Evolutionary conservation across 192 early-diverging fungal genomes (phyloP).

Genomic region (Lobulomyces angularis): DNA sequence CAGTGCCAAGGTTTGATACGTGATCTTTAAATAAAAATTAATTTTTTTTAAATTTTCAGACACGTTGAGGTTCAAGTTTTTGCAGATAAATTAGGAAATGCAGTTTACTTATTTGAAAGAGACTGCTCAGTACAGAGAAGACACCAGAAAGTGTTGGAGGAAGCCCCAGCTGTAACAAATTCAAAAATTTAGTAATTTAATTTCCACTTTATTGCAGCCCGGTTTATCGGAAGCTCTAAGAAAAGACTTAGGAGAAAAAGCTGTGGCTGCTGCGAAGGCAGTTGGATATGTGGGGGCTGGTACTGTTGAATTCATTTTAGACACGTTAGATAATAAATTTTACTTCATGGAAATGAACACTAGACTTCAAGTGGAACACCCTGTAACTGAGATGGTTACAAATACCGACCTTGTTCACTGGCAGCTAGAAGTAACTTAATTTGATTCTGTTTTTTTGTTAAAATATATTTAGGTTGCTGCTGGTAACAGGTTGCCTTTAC

Average conservation of each 20-base stretch:
- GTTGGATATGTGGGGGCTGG: conserved; percentile 90
- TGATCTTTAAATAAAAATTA: conserved; percentile 1
- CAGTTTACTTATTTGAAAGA: conserved; percentile 86
- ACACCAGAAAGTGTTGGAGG: conserved; percentile 94
- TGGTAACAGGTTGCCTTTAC: conserved; percentile 68
- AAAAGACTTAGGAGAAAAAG: conserved; percentile 63
- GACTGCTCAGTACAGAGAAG: conserved; percentile 92
- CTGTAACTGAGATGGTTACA: conserved; percentile 93
- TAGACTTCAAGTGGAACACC: conserved; percentile 89
- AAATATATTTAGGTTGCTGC: conserved; percentile 52
- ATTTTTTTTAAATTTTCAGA: conserved; percentile 7
- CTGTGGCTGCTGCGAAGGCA: conserved; percentile 84
- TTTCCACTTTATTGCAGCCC: no score
- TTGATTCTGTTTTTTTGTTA: no score
- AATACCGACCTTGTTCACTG: conserved; percentile 85
- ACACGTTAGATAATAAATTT: conserved; percentile 71
- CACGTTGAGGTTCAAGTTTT: conserved; percentile 96
- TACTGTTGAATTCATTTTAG: conserved; percentile 95
- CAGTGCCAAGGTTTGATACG: conserved; percentile 45
- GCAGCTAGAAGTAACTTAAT: conserved; percentile 62
- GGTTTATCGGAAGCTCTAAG: conserved; percentile 61
- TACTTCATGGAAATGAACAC: conserved; percentile 99
- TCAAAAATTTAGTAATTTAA: conserved; percentile 9
- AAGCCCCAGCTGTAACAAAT: conserved; percentile 66
- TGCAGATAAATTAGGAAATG: conserved; percentile 77